phyloP scores from a whole-genome alignment of 2,329 filamentous ascomycete species.

The Cytospora mali region DNA sequence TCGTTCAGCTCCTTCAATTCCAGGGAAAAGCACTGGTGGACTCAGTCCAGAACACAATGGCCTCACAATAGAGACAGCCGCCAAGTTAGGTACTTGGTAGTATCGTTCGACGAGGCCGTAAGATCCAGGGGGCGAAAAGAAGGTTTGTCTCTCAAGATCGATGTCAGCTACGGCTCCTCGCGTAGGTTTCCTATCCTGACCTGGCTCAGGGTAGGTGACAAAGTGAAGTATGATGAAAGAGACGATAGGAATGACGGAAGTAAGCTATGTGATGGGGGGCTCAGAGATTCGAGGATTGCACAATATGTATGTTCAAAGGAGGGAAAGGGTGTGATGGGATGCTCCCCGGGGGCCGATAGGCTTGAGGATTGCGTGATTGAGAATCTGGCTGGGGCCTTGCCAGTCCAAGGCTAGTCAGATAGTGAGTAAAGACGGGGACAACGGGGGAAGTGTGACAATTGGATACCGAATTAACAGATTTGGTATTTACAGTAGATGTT shows the following conservation, averaged over 20 bases:
- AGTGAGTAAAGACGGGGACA: slow-evolving; percentile 4
- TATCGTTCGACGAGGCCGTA: slow-evolving; percentile 1
- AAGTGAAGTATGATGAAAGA: slow-evolving; percentile 19
- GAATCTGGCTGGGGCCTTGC: slow-evolving; percentile 13
- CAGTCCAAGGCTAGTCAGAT: slow-evolving; percentile 26
- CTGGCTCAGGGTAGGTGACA: slow-evolving; percentile 9
- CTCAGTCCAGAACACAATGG: slow-evolving; percentile 10
- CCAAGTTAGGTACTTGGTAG: too few species aligned
- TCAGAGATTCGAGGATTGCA: slow-evolving; percentile 23
- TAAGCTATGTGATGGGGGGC: slow-evolving; percentile 17
- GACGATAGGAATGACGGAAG: slow-evolving; percentile 11
- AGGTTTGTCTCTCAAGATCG: background rate
- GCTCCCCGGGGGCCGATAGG: slow-evolving; percentile 22
- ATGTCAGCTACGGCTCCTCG: slow-evolving; percentile 12
- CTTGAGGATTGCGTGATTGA: slow-evolving; percentile 34
- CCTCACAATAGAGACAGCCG: background rate
- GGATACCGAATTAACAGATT: background rate
- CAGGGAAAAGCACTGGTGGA: slow-evolving; percentile 3
- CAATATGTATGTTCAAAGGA: slow-evolving; percentile 27
- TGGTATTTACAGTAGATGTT: background rate
- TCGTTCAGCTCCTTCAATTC: slow-evolving; percentile 10
- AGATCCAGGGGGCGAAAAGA: background rate
- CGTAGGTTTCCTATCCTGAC: slow-evolving; percentile 5
- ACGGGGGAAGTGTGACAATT: background rate
- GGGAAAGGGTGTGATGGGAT: slow-evolving; percentile 23